phyloP scores from a whole-genome alignment of 225 moss, liverwort and hornwort genomes.

The Bryum argenteum region DNA sequence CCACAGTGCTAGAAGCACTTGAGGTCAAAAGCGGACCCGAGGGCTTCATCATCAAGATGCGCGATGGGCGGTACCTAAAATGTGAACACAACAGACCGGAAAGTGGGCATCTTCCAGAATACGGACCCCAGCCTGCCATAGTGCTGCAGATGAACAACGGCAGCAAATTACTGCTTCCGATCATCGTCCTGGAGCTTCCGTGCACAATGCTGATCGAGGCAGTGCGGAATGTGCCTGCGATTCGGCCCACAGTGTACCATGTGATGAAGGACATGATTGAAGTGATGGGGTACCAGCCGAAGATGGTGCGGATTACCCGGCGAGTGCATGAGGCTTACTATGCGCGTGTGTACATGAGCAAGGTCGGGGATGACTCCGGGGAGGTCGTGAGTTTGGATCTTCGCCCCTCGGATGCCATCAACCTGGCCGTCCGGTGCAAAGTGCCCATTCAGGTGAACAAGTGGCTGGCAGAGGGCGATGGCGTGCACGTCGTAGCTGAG shows the following conservation, averaged over 20 bases:
- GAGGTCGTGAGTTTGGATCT: conserved; percentile 84
- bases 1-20: conserved; percentile 53
- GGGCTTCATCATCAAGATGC: conserved; percentile 63
- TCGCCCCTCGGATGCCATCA: conserved; percentile 90
- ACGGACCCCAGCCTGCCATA: conserved; percentile 55
- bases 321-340: conserved; percentile 94
- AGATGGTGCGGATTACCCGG: conserved; percentile 83
- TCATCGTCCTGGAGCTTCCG: conserved; percentile 72
- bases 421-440: conserved; percentile 86
- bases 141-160: conserved; percentile 57
- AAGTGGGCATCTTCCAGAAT: conserved; percentile 51
- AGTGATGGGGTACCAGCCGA: conserved; percentile 83
- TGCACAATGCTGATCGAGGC: conserved; percentile 95
- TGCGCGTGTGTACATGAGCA: conserved; percentile 76
- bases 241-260: conserved; percentile 88
- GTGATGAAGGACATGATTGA: conserved; percentile 97
- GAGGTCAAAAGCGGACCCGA: conserved; percentile 61
- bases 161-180: conserved; percentile 45
- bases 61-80: conserved; percentile 48
- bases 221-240: conserved; percentile 82
- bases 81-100: conserved; percentile 63
- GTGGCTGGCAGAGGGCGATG: conserved; percentile 84
- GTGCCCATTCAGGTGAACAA: conserved; percentile 91
- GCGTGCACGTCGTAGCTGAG: conserved; percentile 80
- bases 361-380: conserved; percentile 70